phyloP scores from a whole-genome alignment of 345 rosid species.

The Litchi chinensis region DNA sequence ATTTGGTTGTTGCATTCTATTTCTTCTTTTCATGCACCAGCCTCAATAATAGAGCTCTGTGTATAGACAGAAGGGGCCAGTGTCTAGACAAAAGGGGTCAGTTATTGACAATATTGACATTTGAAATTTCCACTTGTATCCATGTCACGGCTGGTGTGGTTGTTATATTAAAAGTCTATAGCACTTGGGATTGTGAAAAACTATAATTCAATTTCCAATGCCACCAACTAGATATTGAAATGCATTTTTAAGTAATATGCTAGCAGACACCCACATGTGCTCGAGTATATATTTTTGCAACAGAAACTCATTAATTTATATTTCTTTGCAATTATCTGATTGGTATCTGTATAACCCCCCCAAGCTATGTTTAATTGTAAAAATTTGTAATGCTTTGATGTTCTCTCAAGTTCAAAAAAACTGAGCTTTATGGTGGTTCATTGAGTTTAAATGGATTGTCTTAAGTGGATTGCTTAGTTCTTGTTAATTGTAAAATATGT shows the following conservation, averaged over 20 bases:
- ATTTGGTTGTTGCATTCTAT: constrained; percentile 43
- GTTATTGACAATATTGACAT: constrained; percentile 32
- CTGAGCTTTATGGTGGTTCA: neutral
- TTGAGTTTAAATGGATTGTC: neutral
- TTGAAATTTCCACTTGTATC: constrained; percentile 20
- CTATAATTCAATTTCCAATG: constrained; percentile 9
- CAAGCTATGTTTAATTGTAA: neutral
- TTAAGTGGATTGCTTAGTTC: neutral
- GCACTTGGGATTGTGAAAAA: constrained; percentile 18
- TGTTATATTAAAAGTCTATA: constrained; percentile 1
- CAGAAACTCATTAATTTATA: constrained; percentile 2
- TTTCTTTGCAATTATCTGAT: neutral
- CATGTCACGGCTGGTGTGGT: neutral
- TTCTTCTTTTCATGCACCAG: constrained; percentile 43
- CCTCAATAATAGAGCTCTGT: constrained; percentile 49
- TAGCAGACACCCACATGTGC: neutral
- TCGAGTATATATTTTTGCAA: neutral
- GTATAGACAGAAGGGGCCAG: constrained; percentile 31
- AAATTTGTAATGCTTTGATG: constrained; percentile 5
- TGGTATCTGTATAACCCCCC: neutral
- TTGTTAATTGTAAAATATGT: neutral
- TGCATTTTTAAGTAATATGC: neutral
- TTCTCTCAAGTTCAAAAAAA: neutral
- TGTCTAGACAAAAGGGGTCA: constrained; percentile 24
- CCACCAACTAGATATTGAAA: neutral